Evolutionary conservation across 2,329 filamentous ascomycete genomes (phyloP).

Genomic region (Pseudogymnoascus verrucosus): DNA sequence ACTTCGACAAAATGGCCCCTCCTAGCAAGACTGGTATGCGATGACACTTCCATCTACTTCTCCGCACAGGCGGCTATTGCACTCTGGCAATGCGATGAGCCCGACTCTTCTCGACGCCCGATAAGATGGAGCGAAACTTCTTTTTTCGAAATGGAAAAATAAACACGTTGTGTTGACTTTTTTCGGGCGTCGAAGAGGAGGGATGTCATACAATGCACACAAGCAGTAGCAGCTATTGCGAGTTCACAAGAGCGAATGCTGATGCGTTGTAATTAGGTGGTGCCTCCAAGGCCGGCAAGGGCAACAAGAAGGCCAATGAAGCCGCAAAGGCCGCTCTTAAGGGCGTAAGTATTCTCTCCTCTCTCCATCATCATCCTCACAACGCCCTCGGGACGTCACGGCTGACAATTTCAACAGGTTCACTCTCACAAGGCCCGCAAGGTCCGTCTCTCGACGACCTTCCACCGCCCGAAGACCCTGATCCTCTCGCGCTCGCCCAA

Average conservation of each 20-base stretch:
- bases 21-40: constrained; percentile 28
- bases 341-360: constrained; percentile 63
- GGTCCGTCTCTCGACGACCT: constrained; percentile 85
- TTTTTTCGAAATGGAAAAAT: constrained; percentile 13
- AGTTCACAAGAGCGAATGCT: constrained; percentile 68
- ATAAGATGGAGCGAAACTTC: constrained; percentile 1
- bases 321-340: constrained; percentile 95
- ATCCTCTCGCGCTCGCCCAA: constrained; percentile 83
- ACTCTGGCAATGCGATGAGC: constrained; percentile 17
- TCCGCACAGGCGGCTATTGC: not conserved
- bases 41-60: constrained; percentile 3
- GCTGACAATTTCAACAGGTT: constrained; percentile 39
- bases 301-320: constrained; percentile 78
- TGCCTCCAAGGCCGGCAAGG: constrained; percentile 47
- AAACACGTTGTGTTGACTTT: not conserved
- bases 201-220: constrained; percentile 22
- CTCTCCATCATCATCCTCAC: constrained; percentile 37
- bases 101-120: constrained; percentile 9
- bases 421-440: constrained; percentile 84
- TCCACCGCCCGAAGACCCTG: constrained; percentile 97
- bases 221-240: constrained; percentile 69
- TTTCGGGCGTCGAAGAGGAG: constrained; percentile 11
- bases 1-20: constrained; percentile 13
- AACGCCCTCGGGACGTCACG: not conserved
- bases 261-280: constrained; percentile 53